Base-by-base conservation (phyloP, 441 rosid genomes). In the Syzygium syzygioides region DNA sequence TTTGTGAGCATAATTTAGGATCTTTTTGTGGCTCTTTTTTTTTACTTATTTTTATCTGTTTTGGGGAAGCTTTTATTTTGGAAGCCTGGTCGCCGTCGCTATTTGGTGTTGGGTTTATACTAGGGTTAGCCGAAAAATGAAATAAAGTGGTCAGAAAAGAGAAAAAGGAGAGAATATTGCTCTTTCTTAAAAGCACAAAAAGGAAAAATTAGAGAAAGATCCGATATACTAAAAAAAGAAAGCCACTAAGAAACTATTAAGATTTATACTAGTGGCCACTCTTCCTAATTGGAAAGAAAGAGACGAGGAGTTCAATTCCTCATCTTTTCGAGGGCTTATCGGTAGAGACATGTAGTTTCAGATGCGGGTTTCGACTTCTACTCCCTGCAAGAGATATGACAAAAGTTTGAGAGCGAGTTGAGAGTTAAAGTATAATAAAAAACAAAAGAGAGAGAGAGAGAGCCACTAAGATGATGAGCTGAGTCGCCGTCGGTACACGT, bases 261-360 rank as follows among this genome's bases (percentile, higher is more conserved):
- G 8, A 1, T 45, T 45, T 45, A 9, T 45, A 0, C 48, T 9
- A 1, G 9, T 45, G 10, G 2, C 9, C 48, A 45, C 48, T 1
- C 8, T 45, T 45, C 2, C 0, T 45, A 45, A 7, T 45, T 45
- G 9, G 8, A 45, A 45, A 45, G 9, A 2, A 45, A 2, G 48
- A 45, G 48, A 9, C 7, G 9, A 2, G 9, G 9, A 45, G 48
- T 8, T 45, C 10, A 7, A 45, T 45, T 45, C 9, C 9, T 9
- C 48, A 45, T 9, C 45, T 6, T 45, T 1, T 45, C 2, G 0
- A 1, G 48, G 2, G 48, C 9, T 1, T 7, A 45, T 9, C 2
- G 48, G 0, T 45, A 45, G 48, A 2, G 48, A 45, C 9, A 7
- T 45, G 9, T 45, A 45, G 0, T 45, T 45, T 45, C 2, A 45